Percentiles rank a stretch among this genome's conserved stretches.
Evolutionary conservation across 73 alveolate species (phyloP).

Genomic region (Breviolum minutum): DNA sequence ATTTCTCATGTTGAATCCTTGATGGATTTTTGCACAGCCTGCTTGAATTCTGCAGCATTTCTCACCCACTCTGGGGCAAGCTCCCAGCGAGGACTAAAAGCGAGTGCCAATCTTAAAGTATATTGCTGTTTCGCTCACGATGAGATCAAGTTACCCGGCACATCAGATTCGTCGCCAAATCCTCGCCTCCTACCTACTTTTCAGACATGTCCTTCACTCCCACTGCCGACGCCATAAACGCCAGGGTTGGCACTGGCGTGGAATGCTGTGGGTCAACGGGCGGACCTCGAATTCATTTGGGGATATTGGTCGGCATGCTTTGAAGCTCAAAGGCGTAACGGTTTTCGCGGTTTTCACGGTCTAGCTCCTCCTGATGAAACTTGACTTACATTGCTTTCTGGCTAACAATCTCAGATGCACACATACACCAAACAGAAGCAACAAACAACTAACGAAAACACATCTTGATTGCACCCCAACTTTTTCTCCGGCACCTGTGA

Average conservation of each 20-base stretch:
- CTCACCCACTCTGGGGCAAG: conserved; percentile 1
- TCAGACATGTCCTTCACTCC: conserved; percentile 17
- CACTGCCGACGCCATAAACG: conserved; percentile 11
- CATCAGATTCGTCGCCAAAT: neutral
- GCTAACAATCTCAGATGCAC: no score
- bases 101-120: neutral
- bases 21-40: no score
- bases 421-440: no score
- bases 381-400: no score
- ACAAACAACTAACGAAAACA: no score
- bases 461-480: no score
- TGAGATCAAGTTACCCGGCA: neutral
- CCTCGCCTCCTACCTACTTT: conserved; percentile 8
- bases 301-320: neutral
- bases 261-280: neutral
- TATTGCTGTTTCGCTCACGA: neutral
- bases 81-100: neutral
- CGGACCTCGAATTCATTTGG: neutral
- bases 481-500: neutral
- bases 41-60: neutral
- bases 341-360: no score
- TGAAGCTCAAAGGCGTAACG: no score
- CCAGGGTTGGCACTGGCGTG: neutral
- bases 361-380: no score
- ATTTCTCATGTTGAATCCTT: no score